A percentile compares a stretch with the other conserved stretches of the same genome.
Evolutionary conservation across 2,329 filamentous ascomycete genomes (phyloP).

Genomic region (Trichophyton simii): DNA sequence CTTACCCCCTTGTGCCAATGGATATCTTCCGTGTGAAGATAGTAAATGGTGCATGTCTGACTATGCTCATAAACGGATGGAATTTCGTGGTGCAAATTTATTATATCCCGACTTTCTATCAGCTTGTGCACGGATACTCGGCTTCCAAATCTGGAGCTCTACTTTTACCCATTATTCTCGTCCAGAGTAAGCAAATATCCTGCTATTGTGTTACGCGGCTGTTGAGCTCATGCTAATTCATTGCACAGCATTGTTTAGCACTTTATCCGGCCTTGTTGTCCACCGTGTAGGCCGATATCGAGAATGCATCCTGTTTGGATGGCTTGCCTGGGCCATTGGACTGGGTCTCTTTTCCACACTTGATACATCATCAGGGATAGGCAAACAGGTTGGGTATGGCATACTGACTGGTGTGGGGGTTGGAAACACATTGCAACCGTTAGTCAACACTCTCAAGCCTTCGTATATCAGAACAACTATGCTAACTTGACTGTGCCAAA

Average conservation of each 20-base stretch:
- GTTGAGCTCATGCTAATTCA: slow-evolving; percentile 7
- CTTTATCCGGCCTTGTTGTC: slow-evolving; percentile 41
- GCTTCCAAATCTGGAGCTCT: slow-evolving; percentile 39
- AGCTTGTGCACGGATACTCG: slow-evolving; percentile 40
- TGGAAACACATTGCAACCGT: slow-evolving; percentile 42
- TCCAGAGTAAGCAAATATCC: not conserved
- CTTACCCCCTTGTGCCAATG: slow-evolving; percentile 24
- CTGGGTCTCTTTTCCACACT: slow-evolving; percentile 43
- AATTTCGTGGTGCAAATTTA: slow-evolving; percentile 50
- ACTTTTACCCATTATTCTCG: slow-evolving; percentile 35
- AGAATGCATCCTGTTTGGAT: slow-evolving; percentile 44
- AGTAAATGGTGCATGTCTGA: slow-evolving; percentile 44
- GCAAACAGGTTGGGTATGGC: slow-evolving; percentile 44
- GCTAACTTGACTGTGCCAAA: not conserved
- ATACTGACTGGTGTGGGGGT: slow-evolving; percentile 42
- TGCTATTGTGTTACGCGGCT: no score
- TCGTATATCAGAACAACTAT: not conserved
- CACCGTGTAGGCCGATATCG: slow-evolving; percentile 42
- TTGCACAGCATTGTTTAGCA: slow-evolving; percentile 37
- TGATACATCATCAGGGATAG: slow-evolving; percentile 36
- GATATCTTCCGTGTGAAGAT: slow-evolving; percentile 44
- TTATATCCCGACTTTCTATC: slow-evolving; percentile 50
- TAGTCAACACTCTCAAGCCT: not conserved
- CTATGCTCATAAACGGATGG: slow-evolving; percentile 49
- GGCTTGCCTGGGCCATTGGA: slow-evolving; percentile 41